These are phyloP conservation scores for Eremochloa ophiuroides DNA, from an alignment of 176 grass and related monocot species.

Conservation along the genomic window DNA sequence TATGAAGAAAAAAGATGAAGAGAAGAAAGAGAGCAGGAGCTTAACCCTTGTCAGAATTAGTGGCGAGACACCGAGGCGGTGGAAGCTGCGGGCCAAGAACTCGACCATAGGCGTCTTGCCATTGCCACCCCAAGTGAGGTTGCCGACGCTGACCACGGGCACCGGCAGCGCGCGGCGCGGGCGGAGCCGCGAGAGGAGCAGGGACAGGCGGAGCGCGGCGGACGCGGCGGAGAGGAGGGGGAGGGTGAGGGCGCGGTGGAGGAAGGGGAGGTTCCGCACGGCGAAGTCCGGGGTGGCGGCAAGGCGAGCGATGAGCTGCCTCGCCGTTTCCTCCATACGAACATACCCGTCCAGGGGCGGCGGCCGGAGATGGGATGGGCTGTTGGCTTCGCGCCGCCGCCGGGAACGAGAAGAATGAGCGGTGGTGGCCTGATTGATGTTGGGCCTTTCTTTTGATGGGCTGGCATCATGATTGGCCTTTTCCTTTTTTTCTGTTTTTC, in stretches of 20 bases:
- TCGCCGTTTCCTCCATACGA: slow-evolving; percentile 41
- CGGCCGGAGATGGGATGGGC: neutral
- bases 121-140: slow-evolving; percentile 79
- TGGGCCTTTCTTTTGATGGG: neutral
- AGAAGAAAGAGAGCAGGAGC: neutral
- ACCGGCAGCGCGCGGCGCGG: slow-evolving; percentile 33
- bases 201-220: slow-evolving; percentile 31
- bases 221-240: slow-evolving; percentile 72
- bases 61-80: slow-evolving; percentile 34
- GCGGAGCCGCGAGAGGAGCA: slow-evolving; percentile 42
- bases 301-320: slow-evolving; percentile 40
- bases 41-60: slow-evolving; percentile 72
- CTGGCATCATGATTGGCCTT: neutral
- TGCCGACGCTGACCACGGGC: slow-evolving; percentile 79
- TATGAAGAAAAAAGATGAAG: neutral
- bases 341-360: neutral
- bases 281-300: slow-evolving; percentile 53
- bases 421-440: neutral
- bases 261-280: slow-evolving; percentile 42
- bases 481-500: neutral
- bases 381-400: neutral
- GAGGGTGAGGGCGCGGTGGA: slow-evolving; percentile 51
- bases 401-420: neutral
- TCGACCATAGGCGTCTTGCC: slow-evolving; percentile 93
- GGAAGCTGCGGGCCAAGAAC: slow-evolving; percentile 50